Base-by-base conservation (phyloP, 768 basidiomycete genomes). In the Hypholoma fasciculare region DNA sequence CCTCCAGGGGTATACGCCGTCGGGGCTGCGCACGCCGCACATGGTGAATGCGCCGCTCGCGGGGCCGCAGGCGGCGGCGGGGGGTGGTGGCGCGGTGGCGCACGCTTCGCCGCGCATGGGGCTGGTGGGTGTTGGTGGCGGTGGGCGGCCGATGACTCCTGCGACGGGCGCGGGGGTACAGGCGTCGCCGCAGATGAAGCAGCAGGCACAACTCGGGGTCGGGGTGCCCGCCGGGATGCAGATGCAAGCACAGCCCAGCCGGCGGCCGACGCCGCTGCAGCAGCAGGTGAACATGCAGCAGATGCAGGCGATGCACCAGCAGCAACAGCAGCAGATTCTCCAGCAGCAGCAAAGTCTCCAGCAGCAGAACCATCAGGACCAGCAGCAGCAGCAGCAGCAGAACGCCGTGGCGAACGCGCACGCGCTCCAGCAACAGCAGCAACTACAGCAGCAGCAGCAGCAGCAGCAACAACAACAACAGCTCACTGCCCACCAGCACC, bases 1-100 rank as follows among this genome's bases (percentile, higher is more conserved):
- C 56, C 59, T 59, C 34, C 50, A 69, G 14, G 71, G 72, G 57
- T 78, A 76, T 58, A 76, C 65, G 48, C 71, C 73, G 6, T 44
- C 73, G 4, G 76, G 74, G 19, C 61, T 72, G 54, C 73, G 77
- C 9, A 49, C 48, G 23, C 48, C 48, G 48, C 48, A 49, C 27
- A 49, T 49, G 48, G 5, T 23, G 9, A 16, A 11, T 6, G 11
- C 23, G 3, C 16, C 48, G 6, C 48, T 49, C 30, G 48, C 48
- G 36, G 27, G 30, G 30, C 54, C 27, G 5, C 43, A 37, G 43
- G n/a, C 38, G 1, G 23, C 48, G 5, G 20, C 48, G 27, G 27
- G 27, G 23, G 26, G 26, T 30, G 26, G 26, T 30, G 48, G 48
- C 2, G 16, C 23, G 16, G 12, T n/a, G 30, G 30, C 2, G 20